Conservation (phyloP, 2,329 filamentous ascomycete genomes). For the Botryotinia globosa region DNA sequence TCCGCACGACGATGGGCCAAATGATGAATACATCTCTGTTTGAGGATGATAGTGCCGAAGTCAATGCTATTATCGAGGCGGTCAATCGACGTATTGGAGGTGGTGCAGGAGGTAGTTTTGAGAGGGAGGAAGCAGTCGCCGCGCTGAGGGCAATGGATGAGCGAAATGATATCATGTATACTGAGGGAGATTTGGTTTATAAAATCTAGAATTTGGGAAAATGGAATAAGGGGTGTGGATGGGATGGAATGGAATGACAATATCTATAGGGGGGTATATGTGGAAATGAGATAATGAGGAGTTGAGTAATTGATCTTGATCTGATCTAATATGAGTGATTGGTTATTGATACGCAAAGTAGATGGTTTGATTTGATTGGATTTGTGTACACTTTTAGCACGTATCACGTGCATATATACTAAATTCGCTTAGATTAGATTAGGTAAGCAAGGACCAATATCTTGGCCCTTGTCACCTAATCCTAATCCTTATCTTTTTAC, state of each 20-base stretch:
- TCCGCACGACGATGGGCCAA: constrained; percentile 78
- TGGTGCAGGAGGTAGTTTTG: constrained; percentile 59
- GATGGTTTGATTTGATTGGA: too few relatives aligned
- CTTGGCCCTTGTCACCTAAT: too few relatives aligned
- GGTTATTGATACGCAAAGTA: too few relatives aligned
- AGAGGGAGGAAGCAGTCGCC: constrained; percentile 67
- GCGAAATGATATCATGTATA: constrained; percentile 85
- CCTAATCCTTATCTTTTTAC: too few relatives aligned
- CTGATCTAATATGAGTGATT: too few relatives aligned
- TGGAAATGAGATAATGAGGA: not conserved
- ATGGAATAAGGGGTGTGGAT: not conserved
- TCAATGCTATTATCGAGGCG: constrained; percentile 70
- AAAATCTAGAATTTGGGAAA: constrained; percentile 53
- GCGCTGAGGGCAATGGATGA: constrained; percentile 79
- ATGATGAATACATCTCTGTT: constrained; percentile 83
- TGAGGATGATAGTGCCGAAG: constrained; percentile 75
- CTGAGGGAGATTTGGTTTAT: constrained; percentile 64
- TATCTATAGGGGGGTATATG: not conserved
- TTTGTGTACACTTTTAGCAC: too few relatives aligned
- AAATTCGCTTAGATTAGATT: too few relatives aligned
- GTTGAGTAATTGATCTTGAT: too few relatives aligned
- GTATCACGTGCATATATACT: too few relatives aligned
- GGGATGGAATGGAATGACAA: not conserved
- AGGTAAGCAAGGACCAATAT: too few relatives aligned
- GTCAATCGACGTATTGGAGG: constrained; percentile 70